These are phyloP conservation scores for Acorus gramineus DNA, from an alignment of 106 monocot species.

Conservation along the genomic window DNA sequence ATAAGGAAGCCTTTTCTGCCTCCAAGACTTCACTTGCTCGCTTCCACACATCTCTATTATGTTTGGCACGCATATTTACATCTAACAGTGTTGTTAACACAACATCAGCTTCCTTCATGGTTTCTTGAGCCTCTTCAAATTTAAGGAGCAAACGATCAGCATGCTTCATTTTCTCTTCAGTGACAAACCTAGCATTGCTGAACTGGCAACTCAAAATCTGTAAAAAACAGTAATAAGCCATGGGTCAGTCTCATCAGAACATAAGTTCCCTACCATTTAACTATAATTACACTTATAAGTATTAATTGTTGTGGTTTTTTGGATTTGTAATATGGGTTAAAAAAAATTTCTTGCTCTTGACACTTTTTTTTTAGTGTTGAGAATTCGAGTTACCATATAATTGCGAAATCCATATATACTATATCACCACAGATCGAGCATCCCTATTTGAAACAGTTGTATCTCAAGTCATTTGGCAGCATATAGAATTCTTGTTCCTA, in stretches of 20 bases:
- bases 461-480: neutral
- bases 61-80: slow-evolving; percentile 37
- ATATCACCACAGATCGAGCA: too few relatives aligned
- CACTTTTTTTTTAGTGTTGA: too few relatives aligned
- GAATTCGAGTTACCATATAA: too few relatives aligned
- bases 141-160: slow-evolving; percentile 24
- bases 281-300: too few relatives aligned
- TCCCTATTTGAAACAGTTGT: slow-evolving; percentile 4
- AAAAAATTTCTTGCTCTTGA: too few relatives aligned
- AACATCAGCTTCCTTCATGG: slow-evolving; percentile 64
- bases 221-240: neutral
- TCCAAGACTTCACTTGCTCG: slow-evolving; percentile 19
- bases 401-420: too few relatives aligned
- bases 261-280: too few relatives aligned
- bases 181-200: slow-evolving; percentile 3
- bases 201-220: slow-evolving; percentile 3
- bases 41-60: slow-evolving; percentile 37
- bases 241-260: too few relatives aligned
- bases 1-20: slow-evolving; percentile 12
- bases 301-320: too few relatives aligned
- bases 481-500: too few relatives aligned
- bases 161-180: slow-evolving; percentile 22
- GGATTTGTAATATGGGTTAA: too few relatives aligned
- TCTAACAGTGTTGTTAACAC: slow-evolving; percentile 40
- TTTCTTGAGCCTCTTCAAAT: slow-evolving; percentile 51